Evolutionary conservation across 23 red algal species (phyloP).

Genomic region (Pyropia yezoensis): DNA sequence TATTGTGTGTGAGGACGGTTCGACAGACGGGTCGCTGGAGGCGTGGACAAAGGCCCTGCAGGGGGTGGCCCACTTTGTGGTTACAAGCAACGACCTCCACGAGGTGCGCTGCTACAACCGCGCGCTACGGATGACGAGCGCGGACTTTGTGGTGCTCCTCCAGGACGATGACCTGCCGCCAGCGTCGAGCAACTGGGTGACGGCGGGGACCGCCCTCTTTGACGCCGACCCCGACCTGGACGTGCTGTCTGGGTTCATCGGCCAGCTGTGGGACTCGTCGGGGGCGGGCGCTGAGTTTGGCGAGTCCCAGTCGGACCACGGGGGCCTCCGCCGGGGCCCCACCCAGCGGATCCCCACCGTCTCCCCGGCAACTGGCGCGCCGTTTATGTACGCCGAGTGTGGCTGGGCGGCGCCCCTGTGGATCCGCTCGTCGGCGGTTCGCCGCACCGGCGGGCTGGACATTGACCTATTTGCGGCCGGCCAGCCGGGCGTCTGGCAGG

Average conservation of each 20-base stretch:
- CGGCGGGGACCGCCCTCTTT: constrained; percentile 29
- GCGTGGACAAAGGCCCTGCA: constrained; percentile 36
- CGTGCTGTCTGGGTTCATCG: constrained; percentile 52
- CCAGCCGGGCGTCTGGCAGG: constrained; percentile 64
- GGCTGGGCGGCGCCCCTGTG: constrained; percentile 56
- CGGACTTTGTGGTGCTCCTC: constrained; percentile 48
- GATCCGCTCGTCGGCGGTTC: constrained; percentile 20
- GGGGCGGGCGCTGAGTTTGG: constrained; percentile 48
- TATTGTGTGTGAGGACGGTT: constrained; percentile 52
- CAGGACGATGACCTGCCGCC: constrained; percentile 61
- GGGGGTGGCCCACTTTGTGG: constrained; percentile 40
- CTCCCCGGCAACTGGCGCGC: constrained; percentile 30
- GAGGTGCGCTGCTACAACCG: constrained; percentile 68
- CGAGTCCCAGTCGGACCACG: constrained; percentile 40
- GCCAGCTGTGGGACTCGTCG: constrained; percentile 47
- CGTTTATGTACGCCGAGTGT: constrained; percentile 78
- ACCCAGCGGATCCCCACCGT: constrained; percentile 35
- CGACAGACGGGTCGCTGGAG: constrained; percentile 55
- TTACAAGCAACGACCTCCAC: constrained; percentile 54
- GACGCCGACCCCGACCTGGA: constrained; percentile 50
- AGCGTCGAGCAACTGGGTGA: constrained; percentile 32
- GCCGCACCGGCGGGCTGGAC: constrained; percentile 42
- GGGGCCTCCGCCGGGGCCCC: constrained; percentile 27
- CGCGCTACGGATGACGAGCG: constrained; percentile 56
- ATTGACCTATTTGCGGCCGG: constrained; percentile 37